Evolutionary conservation across 2,329 filamentous ascomycete species (phyloP).

Genomic region (Phialophora tarda): DNA sequence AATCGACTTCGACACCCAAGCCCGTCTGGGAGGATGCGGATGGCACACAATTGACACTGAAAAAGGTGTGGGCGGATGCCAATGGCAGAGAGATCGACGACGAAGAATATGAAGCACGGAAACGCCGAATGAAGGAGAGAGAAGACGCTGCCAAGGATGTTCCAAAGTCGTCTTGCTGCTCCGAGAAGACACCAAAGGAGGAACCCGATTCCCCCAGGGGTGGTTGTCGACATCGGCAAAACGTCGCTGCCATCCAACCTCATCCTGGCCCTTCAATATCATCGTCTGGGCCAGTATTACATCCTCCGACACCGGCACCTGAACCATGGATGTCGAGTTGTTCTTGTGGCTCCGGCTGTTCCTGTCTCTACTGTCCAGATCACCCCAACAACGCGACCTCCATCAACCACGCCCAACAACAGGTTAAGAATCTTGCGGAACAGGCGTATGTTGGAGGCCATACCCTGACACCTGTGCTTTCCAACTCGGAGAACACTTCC

Average conservation of each 20-base stretch:
- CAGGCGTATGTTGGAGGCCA: constrained; percentile 29
- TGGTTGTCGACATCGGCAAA: constrained; percentile 38
- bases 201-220: constrained; percentile 24
- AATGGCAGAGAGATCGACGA: constrained; percentile 36
- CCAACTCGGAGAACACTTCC: constrained; percentile 26
- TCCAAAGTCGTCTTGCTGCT: constrained; percentile 30
- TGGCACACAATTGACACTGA: constrained; percentile 35
- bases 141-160: constrained; percentile 27
- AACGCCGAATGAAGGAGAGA: constrained; percentile 31
- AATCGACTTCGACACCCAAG: constrained; percentile 34
- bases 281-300: constrained; percentile 8
- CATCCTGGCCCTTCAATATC: constrained; percentile 7
- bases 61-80: constrained; percentile 37
- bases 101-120: constrained; percentile 33
- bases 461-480: constrained; percentile 23
- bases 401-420: constrained; percentile 34
- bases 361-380: constrained; percentile 40
- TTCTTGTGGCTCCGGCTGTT: constrained; percentile 39
- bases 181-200: constrained; percentile 24
- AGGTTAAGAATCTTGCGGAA: constrained; percentile 36
- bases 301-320: not conserved
- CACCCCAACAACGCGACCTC: constrained; percentile 41
- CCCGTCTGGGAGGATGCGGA: constrained; percentile 37
- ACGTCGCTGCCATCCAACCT: constrained; percentile 24
- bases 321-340: constrained; percentile 32